These are phyloP conservation scores for Monosporascus sp. DNA, from an alignment of 2,329 filamentous ascomycete genomes.

Conservation along the genomic window DNA sequence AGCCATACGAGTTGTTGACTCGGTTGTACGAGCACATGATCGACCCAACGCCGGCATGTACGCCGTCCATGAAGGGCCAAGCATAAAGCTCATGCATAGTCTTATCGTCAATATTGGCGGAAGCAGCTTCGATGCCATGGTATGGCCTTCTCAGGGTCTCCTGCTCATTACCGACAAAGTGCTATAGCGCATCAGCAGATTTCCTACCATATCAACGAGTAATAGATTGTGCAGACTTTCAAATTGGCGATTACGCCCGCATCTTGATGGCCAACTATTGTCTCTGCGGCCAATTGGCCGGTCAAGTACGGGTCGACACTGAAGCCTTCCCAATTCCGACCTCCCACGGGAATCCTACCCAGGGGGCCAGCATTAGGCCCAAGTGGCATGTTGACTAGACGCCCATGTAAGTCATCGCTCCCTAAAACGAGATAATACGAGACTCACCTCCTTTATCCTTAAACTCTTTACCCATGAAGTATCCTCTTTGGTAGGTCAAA, in stretches of 20 bases:
- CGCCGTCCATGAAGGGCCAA: constrained; percentile 60
- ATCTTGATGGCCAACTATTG: constrained; percentile 69
- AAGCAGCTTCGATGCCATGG: constrained; percentile 46
- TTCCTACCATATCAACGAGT: background rate
- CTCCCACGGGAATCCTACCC: constrained; percentile 60
- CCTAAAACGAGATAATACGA: too few relatives aligned
- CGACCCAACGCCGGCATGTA: constrained; percentile 50
- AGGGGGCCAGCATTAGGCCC: constrained; percentile 66
- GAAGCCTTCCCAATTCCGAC: constrained; percentile 63
- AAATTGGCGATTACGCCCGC: constrained; percentile 74
- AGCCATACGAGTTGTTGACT: constrained; percentile 68
- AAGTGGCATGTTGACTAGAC: constrained; percentile 50
- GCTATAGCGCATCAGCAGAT: constrained; percentile 33
- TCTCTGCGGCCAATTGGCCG: constrained; percentile 65
- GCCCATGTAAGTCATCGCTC: constrained; percentile 2
- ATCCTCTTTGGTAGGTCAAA: constrained; percentile 45
- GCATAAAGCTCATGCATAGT: constrained; percentile 62
- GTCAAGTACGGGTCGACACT: constrained; percentile 66
- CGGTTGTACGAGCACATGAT: constrained; percentile 69
- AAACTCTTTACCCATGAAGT: constrained; percentile 53
- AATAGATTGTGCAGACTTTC: constrained; percentile 37
- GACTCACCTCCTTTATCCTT: constrained; percentile 41
- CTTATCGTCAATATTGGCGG: constrained; percentile 59
- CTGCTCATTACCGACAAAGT: constrained; percentile 58
- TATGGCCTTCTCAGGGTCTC: constrained; percentile 43